A percentile compares a stretch with the other conserved stretches of the same genome.
Conservation (phyloP, 1,284 basidiomycete genomes). For the Anthracocystis setariae region DNA sequence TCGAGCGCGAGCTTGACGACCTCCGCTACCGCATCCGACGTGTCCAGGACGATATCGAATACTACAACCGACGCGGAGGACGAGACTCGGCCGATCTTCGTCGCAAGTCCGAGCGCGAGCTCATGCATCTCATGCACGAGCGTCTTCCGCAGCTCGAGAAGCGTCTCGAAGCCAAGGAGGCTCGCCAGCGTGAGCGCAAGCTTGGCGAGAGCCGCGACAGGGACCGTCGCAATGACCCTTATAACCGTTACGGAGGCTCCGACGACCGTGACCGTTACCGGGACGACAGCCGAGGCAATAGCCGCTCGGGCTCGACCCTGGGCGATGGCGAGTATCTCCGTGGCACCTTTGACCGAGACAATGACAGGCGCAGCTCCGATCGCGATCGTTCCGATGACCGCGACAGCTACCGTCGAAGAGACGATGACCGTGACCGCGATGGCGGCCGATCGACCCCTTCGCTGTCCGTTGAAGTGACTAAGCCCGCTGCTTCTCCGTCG, state of each 20-base stretch:
- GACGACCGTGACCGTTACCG: constrained; percentile 41
- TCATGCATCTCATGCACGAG: constrained; percentile 88
- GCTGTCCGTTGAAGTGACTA: constrained; percentile 56
- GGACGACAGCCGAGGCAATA: constrained; percentile 23
- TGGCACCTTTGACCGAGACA: constrained; percentile 56
- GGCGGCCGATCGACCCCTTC: constrained; percentile 68
- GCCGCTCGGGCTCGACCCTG: constrained; percentile 20
- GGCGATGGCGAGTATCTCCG: constrained; percentile 57
- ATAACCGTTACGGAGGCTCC: constrained; percentile 40
- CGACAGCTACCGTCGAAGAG: constrained; percentile 28
- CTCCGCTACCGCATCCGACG: constrained; percentile 85
- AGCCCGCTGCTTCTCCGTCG: constrained; percentile 61
- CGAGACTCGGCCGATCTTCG: constrained; percentile 80
- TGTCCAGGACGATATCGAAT: constrained; percentile 92
- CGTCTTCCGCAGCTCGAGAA: constrained; percentile 89
- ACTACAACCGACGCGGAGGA: constrained; percentile 81
- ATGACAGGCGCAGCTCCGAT: constrained; percentile 55
- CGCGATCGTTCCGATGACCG: constrained; percentile 69
- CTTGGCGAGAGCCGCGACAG: constrained; percentile 74
- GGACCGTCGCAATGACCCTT: constrained; percentile 82
- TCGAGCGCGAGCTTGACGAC: constrained; percentile 89
- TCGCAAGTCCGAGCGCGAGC: constrained; percentile 86
- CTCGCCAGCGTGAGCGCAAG: constrained; percentile 75
- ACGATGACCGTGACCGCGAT: constrained; percentile 65
- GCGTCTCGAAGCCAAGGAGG: constrained; percentile 82